Evolutionary conservation across 1,139 yeast genomes (phyloP), one percentile per base, ranked within the genome.

Genomic region (Meyerozyma guilliermondii): DNA sequence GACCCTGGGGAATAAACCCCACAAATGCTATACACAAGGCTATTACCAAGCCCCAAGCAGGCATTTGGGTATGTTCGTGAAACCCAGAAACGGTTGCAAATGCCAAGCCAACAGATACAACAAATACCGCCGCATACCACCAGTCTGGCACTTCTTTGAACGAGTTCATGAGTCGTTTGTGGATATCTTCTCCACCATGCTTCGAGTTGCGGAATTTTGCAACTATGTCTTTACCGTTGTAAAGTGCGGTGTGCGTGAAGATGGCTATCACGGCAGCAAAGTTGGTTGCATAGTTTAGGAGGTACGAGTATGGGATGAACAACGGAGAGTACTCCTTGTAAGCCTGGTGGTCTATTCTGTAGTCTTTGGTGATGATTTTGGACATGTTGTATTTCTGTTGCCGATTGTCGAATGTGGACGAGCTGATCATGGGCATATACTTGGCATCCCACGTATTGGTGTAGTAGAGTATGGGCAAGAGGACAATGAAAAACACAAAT

Each of bases 381-480:
- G 61, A 41, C 9, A 74, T 77, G 39, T 76, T 61, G 56, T 75
- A 81, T 1, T 53, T 39, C 5, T 64, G 49, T 33, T 76, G 80
- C 43, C 54, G 65, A 40, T 77, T 63, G 53, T 77, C 80, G 50
- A 56, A 76, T 1, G 73, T 54, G 24, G 61, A 52, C 10, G 72
- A 60, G 28, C 68, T 66, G 14, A 66, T 61, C 58, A 77, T 71
- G 28, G 83, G 85, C 51, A 77, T 54, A 54, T 66, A 79, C 40
- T 64, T 69, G 3, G 81, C 73, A 55, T 65, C 74, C 74, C 78
- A 76, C 38, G 64, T 62, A 53, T 78, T 78, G 31, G 73, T 57
- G 58, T 68, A 80, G 50, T 75, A 80, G 10, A 80, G 45, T n/a
- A 66, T 68, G 4, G 80, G 71, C 28, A 67, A 63, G 24, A 71